Base-by-base conservation (phyloP, 345 rosid species). In the Linum usitatissimum region DNA sequence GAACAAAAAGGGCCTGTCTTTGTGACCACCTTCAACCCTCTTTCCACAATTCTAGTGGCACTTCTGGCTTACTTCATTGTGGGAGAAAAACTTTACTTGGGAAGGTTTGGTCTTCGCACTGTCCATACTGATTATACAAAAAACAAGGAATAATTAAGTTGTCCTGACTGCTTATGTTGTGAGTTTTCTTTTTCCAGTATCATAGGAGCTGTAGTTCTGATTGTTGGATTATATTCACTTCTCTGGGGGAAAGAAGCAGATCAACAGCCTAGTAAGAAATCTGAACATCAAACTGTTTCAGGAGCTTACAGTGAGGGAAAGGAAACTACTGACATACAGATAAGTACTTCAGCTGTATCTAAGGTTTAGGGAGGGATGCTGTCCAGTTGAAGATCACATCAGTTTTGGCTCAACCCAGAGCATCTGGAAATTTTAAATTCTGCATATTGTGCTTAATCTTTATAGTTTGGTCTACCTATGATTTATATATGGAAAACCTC, bases 161-260 rank as follows among this genome's bases (percentile, higher is more conserved):
- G 30, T 18, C 18, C 6, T 55, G 59, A 45, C 3, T 10, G 51
- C 23, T 19, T 15, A 21, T 60, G 14, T 60, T 55, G 51, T 45
- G 59, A 21, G 6, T 56, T 69, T 21, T 56, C 28, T 23, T 23
- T 71, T 19, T 70, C 51, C 85, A 83, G 94, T 79, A 64, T 81
- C 59, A 0, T 84, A 23, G 90, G 94, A 19, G 86, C 77, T 53
- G 63, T 63, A 30, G 55, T 76, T 61, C 86, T 79, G 34, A 79
- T 84, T 13, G 5, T 67, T 45, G 94, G 88, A 48, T 59, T 86
- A 30, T 86, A 86, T 70, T 42, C 84, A 68, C 78, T 86, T 66
- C 62, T 82, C 13, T 84, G 90, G 90, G 94, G 90, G n/a, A 86
- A 84, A 76, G 88, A 80, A 51, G 77, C 58, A 8, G 84, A 77